Conservation (phyloP, 495 filamentous ascomycete genomes). For the Parmelia sp. region DNA sequence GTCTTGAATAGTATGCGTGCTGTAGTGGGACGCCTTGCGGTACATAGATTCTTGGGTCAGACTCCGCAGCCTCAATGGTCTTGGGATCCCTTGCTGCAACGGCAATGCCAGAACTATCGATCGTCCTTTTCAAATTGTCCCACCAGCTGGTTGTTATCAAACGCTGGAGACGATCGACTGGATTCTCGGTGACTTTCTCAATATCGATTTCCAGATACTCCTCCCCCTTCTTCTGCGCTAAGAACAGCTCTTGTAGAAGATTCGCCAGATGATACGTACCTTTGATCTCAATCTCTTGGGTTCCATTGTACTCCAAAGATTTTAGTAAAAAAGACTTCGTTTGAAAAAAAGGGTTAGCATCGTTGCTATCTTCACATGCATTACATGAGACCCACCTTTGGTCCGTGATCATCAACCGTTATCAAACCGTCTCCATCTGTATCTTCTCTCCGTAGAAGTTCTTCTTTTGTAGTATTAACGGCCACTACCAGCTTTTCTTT, state of each 20-base stretch:
- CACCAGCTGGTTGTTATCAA: conserved; percentile 86
- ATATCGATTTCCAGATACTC: conserved; percentile 84
- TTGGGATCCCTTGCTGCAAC: conserved; percentile 81
- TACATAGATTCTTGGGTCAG: conserved; percentile 85
- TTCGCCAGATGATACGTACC: conserved; percentile 96
- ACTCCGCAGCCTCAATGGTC: conserved; percentile 75
- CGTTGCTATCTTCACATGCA: background rate
- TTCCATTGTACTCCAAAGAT: background rate
- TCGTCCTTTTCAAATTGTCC: conserved; percentile 77
- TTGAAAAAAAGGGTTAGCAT: conserved; percentile 48
- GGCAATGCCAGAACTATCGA: conserved; percentile 83
- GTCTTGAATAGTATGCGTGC: conserved; percentile 73
- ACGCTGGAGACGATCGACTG: conserved; percentile 75
- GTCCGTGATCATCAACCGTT: conserved; percentile 89
- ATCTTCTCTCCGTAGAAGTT: conserved; percentile 73
- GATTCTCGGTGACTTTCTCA: conserved; percentile 82
- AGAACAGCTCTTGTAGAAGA: conserved; percentile 83
- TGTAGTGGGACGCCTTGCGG: conserved; percentile 81
- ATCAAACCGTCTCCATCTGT: conserved; percentile 90
- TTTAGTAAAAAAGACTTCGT: conserved; percentile 33
- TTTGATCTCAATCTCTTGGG: conserved; percentile 55
- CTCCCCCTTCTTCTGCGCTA: conserved; percentile 79
- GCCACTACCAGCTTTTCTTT: conserved; percentile 11
- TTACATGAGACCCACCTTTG: conserved; percentile 58
- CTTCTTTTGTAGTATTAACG: conserved; percentile 30